Conservation (phyloP, 768 basidiomycete genomes). For the Sarcomyxa edulis region DNA sequence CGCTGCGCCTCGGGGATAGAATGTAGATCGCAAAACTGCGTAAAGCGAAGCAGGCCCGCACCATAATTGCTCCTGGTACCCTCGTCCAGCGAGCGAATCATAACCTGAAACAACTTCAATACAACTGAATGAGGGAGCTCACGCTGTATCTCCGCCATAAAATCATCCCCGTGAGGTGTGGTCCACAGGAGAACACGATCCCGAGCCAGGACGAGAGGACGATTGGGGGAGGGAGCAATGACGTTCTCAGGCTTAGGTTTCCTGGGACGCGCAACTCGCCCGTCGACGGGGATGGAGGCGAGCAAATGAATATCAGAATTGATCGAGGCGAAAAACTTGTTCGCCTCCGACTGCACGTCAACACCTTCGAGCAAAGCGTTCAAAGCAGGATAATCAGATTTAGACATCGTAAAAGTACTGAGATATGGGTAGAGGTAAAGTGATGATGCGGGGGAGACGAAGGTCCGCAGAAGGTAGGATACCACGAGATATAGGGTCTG, state of each 20-base stretch:
- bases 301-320: too few species aligned
- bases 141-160: too few species aligned
- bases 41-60: conserved; percentile 25
- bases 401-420: too few species aligned
- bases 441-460: not conserved
- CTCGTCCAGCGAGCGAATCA: conserved; percentile 6
- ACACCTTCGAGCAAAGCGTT: too few species aligned
- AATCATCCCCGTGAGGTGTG: conserved; percentile 9
- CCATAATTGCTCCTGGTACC: conserved; percentile 20
- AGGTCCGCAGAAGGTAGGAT: not conserved
- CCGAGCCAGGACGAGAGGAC: conserved; percentile 13
- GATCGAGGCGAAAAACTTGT: too few species aligned
- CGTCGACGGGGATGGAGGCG: not conserved
- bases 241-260: conserved; percentile 5
- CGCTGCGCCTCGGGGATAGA: conserved; percentile 15
- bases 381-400: too few species aligned
- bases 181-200: conserved; percentile 15
- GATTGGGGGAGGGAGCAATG: conserved; percentile 2
- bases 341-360: too few species aligned
- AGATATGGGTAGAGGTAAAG: too few species aligned
- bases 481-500: conserved; percentile 21
- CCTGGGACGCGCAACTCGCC: conserved; percentile 2
- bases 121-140: too few species aligned
- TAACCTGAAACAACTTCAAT: too few species aligned
- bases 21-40: conserved; percentile 23